These are phyloP conservation scores for Coemansia javaensis DNA, from an alignment of 192 early-diverging fungal species.

Conservation along the genomic window DNA sequence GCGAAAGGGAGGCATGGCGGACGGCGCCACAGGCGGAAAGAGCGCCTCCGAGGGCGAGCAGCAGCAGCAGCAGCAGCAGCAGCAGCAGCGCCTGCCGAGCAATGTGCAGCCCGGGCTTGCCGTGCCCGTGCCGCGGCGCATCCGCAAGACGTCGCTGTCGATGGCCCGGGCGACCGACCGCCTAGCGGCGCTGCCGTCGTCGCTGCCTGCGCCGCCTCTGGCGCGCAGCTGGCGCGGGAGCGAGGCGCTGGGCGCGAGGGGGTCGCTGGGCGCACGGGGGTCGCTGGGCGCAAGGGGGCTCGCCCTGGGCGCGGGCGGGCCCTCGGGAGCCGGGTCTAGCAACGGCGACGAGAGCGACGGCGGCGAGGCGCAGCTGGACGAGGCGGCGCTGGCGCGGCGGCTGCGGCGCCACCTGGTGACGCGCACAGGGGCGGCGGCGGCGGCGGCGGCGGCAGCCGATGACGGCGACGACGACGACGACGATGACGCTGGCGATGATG, in stretches of 20 bases:
- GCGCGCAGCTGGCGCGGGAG: conserved; percentile 21
- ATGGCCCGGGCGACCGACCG: conserved; percentile 37
- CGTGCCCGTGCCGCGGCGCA: conserved; percentile 16
- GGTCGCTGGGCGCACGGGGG: no score
- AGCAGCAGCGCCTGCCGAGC: conserved; percentile 13
- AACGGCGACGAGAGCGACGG: conserved; percentile 13
- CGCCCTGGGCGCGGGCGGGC: no score
- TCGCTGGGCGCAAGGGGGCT: no score
- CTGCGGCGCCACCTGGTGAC: conserved; percentile 68
- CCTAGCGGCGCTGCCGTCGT: conserved; percentile 32
- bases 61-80: conserved; percentile 5
- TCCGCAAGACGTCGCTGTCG: conserved; percentile 14
- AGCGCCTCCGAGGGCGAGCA: conserved; percentile 2
- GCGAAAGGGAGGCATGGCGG: no score
- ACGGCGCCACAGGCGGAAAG: no score
- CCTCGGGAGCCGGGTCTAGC: neutral
- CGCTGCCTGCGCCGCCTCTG: no score
- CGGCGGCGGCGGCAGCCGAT: no score
- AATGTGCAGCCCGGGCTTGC: no score
- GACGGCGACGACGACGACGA: conserved; percentile 26
- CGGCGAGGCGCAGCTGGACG: neutral
- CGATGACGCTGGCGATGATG: conserved; percentile 32
- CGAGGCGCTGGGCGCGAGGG: no score
- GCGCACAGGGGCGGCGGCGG: neutral
- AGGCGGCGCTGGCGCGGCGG: conserved; percentile 52